Evolutionary conservation across 495 filamentous ascomycete species (phyloP), one percentile per base, ranked within the genome.

Genomic region (Cairneyella variabilis): DNA sequence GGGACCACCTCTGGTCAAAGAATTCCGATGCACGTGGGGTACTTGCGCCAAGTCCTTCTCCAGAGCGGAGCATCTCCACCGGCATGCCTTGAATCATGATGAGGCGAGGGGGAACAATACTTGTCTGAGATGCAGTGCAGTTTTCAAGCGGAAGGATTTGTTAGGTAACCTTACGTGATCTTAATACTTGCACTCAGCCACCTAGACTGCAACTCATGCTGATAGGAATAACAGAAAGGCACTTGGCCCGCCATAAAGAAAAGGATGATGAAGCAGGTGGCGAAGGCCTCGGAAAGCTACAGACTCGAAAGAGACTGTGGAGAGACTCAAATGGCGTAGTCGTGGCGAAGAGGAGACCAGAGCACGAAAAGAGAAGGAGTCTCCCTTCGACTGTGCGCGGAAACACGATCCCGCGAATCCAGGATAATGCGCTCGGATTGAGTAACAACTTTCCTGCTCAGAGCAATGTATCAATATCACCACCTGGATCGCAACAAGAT

Each of bases 231-330:
- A 39, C 51, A 81, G 80, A 76, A 26, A 70, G 80, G 42, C 80
- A 84, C 56, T 75, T 80, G 69, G 64, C 66, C 30, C 77, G 80
- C 4, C 80, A 84, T 59, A 68, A 67, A 20, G 75, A 80, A 62
- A 79, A 78, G 46, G 80, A 84, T 56, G 73, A 73, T 39, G 76
- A 81, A 63, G 79, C 79, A 22, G 80, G 80, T 0, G 80, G 79
- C 0, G 71, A 75, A 32, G 80, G 80, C 0, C 62, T 71, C 42
- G 80, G 80, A 0, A 66, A 76, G 18, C 56, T 84, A 38, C 75
- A 79, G 28, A 84, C 80, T 4, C 69, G 80, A 21, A 84, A 84
- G 51, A 63, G 80, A 26, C 73, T 76, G 47, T 80, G 79, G 66
- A 73, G 76, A 50, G 76, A 78, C 47, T 68, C 68, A 20, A 71